A percentile compares a stretch with the other conserved stretches of the same genome.
phyloP scores from a whole-genome alignment of 768 basidiomycete genomes.

The Dendrothele bispora region DNA sequence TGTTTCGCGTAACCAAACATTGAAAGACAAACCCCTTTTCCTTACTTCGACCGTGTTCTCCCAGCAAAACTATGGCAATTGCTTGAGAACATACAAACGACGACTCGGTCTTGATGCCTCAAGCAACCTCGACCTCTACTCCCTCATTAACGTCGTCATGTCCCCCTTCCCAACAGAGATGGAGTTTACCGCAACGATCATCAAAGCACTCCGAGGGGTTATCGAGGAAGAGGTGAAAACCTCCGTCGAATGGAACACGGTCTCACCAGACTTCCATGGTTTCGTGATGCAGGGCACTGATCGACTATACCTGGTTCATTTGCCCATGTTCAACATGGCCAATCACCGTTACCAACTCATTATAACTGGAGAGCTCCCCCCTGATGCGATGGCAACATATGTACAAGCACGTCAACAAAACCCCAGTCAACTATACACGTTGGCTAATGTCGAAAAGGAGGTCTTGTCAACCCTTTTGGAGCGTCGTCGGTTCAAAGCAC shows the following conservation, averaged over 20 bases:
- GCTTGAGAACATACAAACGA: conserved; percentile 26
- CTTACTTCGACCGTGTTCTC: conserved; percentile 20
- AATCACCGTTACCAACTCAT: conserved; percentile 39
- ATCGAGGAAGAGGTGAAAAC: conserved; percentile 36
- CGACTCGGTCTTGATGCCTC: conserved; percentile 27
- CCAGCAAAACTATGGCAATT: conserved; percentile 23
- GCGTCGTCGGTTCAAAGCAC: too few species aligned
- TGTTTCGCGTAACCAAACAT: neutral
- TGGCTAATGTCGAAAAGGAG: conserved; percentile 8
- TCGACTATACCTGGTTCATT: conserved; percentile 30
- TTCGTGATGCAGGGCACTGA: conserved; percentile 40
- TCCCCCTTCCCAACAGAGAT: conserved; percentile 36
- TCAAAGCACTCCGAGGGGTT: conserved; percentile 29
- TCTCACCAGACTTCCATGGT: conserved; percentile 26
- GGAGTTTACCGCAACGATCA: conserved; percentile 29
- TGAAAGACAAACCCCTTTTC: conserved; percentile 5
- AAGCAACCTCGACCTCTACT: conserved; percentile 34
- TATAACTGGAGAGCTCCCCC: conserved; percentile 26
- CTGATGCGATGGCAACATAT: conserved; percentile 13
- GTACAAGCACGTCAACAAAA: conserved; percentile 12
- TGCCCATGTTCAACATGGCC: conserved; percentile 34
- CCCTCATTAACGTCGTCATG: conserved; percentile 38
- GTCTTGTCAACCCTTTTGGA: conserved; percentile 7
- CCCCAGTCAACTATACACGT: conserved; percentile 19
- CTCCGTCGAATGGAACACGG: conserved; percentile 30